Evolutionary conservation across 768 basidiomycete genomes (phyloP).

Genomic region (Termitomyces sp.): DNA sequence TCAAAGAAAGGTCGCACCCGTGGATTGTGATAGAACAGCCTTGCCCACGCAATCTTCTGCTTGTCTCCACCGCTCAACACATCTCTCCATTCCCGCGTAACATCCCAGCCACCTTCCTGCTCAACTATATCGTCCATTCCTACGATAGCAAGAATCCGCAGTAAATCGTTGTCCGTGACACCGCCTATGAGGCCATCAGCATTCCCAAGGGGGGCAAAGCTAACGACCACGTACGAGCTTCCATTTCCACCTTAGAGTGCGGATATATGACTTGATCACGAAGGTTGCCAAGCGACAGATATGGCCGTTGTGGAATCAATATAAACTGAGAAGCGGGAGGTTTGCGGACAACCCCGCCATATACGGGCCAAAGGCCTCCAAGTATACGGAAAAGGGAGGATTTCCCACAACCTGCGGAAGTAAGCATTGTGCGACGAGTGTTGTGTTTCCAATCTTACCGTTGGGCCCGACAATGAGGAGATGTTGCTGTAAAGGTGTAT

Average conservation of each 20-base stretch:
- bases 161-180: constrained; percentile 68
- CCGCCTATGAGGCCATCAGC: constrained; percentile 39
- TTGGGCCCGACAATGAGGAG: constrained; percentile 93
- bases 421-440: background rate
- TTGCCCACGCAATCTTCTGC: constrained; percentile 95
- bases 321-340: constrained; percentile 87
- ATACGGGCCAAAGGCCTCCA: constrained; percentile 91
- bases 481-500: constrained; percentile 58
- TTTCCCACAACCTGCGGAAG: constrained; percentile 67
- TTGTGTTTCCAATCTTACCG: constrained; percentile 36
- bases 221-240: constrained; percentile 44
- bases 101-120: constrained; percentile 95
- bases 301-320: constrained; percentile 93
- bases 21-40: constrained; percentile 92
- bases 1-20: constrained; percentile 49
- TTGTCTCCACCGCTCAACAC: constrained; percentile 92
- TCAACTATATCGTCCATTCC: constrained; percentile 85
- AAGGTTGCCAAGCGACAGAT: constrained; percentile 88
- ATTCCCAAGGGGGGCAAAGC: background rate
- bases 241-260: constrained; percentile 77
- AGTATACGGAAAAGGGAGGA: constrained; percentile 93
- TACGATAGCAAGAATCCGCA: constrained; percentile 66
- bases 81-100: constrained; percentile 88
- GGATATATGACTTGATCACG: constrained; percentile 98
- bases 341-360: constrained; percentile 81